Percentiles rank a stretch among this genome's conserved stretches.
Conservation (phyloP, 2,329 filamentous ascomycete genomes). For the Trichoderma sp. region DNA sequence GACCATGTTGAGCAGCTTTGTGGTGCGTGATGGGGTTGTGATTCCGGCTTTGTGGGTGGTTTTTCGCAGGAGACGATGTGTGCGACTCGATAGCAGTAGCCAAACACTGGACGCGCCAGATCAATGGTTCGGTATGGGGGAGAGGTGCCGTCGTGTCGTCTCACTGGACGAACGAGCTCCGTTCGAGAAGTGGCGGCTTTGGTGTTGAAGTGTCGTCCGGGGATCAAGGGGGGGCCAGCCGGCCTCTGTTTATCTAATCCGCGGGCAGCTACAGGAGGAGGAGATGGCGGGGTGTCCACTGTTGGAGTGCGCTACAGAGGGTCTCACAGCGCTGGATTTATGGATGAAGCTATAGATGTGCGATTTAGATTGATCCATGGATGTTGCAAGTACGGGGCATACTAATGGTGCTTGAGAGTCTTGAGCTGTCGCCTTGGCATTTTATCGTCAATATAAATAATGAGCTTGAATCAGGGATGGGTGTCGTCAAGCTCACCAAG, state of each 20-base stretch:
- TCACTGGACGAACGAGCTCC: neutral
- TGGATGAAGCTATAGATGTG: too few species aligned
- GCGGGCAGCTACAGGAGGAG: neutral
- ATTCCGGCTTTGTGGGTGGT: neutral
- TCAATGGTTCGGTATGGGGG: neutral
- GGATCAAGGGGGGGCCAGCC: neutral
- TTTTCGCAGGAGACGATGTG: neutral
- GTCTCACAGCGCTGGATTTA: too few species aligned
- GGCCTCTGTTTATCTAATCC: constrained; percentile 12
- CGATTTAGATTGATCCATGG: too few species aligned
- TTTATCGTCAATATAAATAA: too few species aligned
- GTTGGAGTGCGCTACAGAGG: neutral
- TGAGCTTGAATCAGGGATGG: too few species aligned
- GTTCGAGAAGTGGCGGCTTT: neutral
- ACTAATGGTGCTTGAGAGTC: too few species aligned
- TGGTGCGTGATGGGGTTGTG: neutral
- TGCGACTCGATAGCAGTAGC: neutral
- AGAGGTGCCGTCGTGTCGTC: neutral
- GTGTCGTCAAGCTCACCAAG: too few species aligned
- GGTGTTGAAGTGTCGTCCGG: neutral
- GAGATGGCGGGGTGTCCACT: constrained; percentile 10
- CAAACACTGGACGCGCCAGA: neutral
- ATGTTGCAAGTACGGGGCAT: too few species aligned
- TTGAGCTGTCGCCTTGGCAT: too few species aligned
- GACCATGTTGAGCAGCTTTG: constrained; percentile 60